Conservation (phyloP, 345 rosid genomes). For the Firmiana major region DNA sequence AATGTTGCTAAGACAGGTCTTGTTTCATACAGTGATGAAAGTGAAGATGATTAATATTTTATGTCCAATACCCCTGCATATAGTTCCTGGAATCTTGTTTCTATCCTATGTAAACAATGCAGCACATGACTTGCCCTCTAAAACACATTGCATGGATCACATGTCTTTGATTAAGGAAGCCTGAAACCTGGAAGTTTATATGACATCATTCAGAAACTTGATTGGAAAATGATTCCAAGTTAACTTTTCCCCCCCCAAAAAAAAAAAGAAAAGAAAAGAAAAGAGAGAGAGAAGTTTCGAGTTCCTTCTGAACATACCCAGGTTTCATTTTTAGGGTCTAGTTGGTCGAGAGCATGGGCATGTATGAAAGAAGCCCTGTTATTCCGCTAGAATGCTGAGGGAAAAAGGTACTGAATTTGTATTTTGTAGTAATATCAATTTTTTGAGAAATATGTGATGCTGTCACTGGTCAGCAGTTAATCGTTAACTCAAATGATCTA, state of each 20-base stretch:
- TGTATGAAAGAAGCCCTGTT: not conserved
- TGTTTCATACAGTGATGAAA: slow-evolving; percentile 88
- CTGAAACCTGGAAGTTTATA: not conserved
- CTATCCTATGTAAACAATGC: not conserved
- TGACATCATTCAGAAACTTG: not conserved
- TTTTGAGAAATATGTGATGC: too few species aligned
- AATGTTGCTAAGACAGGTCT: slow-evolving; percentile 40
- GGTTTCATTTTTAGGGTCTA: not conserved
- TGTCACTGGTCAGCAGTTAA: not conserved
- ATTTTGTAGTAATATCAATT: too few species aligned
- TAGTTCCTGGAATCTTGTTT: too few species aligned
- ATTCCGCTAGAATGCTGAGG: not conserved
- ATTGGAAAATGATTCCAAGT: not conserved
- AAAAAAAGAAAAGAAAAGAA: too few species aligned
- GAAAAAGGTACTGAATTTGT: not conserved
- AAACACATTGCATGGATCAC: not conserved
- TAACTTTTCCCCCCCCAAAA: too few species aligned
- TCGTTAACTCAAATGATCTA: too few species aligned
- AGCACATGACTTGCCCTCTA: not conserved
- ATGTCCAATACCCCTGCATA: not conserved
- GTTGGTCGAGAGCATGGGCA: not conserved
- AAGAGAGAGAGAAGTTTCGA: too few species aligned
- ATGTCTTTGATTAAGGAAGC: not conserved
- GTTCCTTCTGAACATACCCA: not conserved
- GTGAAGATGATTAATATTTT: slow-evolving; percentile 48